Percentiles rank a stretch among this genome's conserved stretches.
These are phyloP conservation scores for Starmerella floricola DNA, from an alignment of 805 yeast species.

Conservation along the genomic window DNA sequence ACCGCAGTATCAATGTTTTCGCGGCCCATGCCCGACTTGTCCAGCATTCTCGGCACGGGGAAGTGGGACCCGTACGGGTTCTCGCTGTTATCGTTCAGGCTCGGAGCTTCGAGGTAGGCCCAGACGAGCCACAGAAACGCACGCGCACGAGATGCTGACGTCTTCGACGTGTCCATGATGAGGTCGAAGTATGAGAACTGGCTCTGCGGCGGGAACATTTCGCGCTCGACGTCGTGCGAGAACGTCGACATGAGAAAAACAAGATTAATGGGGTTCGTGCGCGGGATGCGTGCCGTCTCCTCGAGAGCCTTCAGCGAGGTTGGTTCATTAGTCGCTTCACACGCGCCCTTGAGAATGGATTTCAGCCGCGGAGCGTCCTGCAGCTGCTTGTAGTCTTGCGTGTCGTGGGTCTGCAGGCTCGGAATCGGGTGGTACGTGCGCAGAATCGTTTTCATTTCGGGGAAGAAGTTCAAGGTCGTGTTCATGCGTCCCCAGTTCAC, in stretches of 20 bases:
- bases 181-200: slow-evolving; percentile 36
- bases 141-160: slow-evolving; percentile 54
- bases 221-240: slow-evolving; percentile 40
- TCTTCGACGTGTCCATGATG: slow-evolving; percentile 48
- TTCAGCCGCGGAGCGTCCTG: slow-evolving; percentile 93
- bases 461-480: slow-evolving; percentile 84
- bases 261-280: slow-evolving; percentile 62
- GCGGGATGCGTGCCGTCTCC: slow-evolving; percentile 26
- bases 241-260: slow-evolving; percentile 62
- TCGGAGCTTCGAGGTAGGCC: slow-evolving; percentile 62
- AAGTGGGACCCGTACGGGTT: slow-evolving; percentile 50
- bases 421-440: slow-evolving; percentile 93
- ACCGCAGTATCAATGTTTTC: slow-evolving; percentile 37
- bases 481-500: slow-evolving; percentile 91
- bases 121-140: slow-evolving; percentile 77
- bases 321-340: slow-evolving; percentile 45
- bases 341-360: slow-evolving; percentile 75
- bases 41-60: slow-evolving; percentile 33
- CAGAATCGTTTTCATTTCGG: slow-evolving; percentile 87
- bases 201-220: slow-evolving; percentile 24
- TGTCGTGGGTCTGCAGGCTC: slow-evolving; percentile 57
- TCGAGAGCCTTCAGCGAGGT: slow-evolving; percentile 11
- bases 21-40: slow-evolving; percentile 22
- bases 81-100: slow-evolving; percentile 36
- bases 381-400: slow-evolving; percentile 54